phyloP scores from a whole-genome alignment of 768 basidiomycete genomes.

The Dioszegia aurantiaca region DNA sequence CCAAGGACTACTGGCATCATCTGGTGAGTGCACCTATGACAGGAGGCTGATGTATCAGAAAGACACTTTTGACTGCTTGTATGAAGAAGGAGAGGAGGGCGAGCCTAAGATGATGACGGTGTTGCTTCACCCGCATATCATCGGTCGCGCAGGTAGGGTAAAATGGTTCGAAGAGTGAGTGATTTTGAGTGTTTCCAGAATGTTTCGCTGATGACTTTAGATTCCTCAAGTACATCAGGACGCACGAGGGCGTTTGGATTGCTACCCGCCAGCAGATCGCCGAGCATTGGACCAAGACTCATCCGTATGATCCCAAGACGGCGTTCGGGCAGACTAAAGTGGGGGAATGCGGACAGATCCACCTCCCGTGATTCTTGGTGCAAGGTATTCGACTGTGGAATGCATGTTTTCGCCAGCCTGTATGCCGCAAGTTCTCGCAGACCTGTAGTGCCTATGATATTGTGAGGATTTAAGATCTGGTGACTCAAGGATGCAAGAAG shows the following conservation, averaged over 20 bases:
- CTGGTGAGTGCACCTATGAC: slow-evolving; percentile 14
- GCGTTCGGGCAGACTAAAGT: slow-evolving; percentile 26
- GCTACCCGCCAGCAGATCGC: slow-evolving; percentile 28
- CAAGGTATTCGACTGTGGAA: background rate
- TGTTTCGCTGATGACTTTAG: slow-evolving; percentile 11
- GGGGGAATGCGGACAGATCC: slow-evolving; percentile 20
- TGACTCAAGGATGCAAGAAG: too few relatives aligned
- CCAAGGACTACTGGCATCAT: slow-evolving; percentile 32
- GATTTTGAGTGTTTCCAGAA: too few relatives aligned
- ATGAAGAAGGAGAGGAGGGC: slow-evolving; percentile 26
- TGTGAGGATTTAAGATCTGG: too few relatives aligned
- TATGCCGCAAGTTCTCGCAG: too few relatives aligned
- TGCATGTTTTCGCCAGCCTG: too few relatives aligned
- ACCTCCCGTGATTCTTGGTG: background rate
- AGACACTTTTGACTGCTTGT: slow-evolving; percentile 28
- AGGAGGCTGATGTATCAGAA: slow-evolving; percentile 11
- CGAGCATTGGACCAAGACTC: slow-evolving; percentile 22
- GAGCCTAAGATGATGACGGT: slow-evolving; percentile 35
- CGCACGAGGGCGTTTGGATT: slow-evolving; percentile 23
- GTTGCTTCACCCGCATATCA: slow-evolving; percentile 38
- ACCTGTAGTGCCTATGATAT: too few relatives aligned
- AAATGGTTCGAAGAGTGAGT: slow-evolving; percentile 27
- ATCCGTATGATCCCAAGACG: slow-evolving; percentile 27
- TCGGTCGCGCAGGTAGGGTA: slow-evolving; percentile 20
- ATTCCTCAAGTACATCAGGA: slow-evolving; percentile 26